These are phyloP conservation scores for Bruguiera sexangula DNA, from an alignment of 345 rosid genomes.

Conservation along the genomic window DNA sequence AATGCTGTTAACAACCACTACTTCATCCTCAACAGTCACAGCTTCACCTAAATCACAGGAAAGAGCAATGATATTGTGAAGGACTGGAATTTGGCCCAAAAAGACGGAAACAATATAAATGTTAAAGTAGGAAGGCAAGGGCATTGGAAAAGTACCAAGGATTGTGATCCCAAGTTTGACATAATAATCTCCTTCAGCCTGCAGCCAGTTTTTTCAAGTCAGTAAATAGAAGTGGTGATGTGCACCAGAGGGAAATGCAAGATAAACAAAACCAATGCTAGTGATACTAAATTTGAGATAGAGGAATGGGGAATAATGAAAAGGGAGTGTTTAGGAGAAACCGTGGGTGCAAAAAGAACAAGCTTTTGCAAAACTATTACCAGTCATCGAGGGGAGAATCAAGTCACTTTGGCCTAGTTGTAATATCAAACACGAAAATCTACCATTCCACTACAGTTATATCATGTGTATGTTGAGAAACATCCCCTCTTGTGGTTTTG, in stretches of 20 bases:
- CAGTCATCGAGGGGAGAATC: not conserved
- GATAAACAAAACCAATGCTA: not conserved
- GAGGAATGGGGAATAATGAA: not conserved
- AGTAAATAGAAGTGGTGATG: not conserved
- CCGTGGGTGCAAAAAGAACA: not conserved
- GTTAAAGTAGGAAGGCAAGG: not conserved
- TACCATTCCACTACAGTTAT: not conserved
- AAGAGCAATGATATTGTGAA: not conserved
- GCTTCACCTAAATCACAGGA: conserved; percentile 21
- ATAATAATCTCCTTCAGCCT: conserved; percentile 29
- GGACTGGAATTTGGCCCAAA: not conserved
- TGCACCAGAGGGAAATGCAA: not conserved
- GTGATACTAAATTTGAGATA: not conserved
- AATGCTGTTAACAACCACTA: conserved; percentile 27
- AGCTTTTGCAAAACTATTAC: not conserved
- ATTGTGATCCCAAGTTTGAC: conserved; percentile 30
- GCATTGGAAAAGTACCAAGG: conserved; percentile 16
- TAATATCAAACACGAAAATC: not conserved
- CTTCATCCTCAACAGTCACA: conserved; percentile 30
- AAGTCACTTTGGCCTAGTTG: not conserved
- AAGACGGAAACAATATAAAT: not conserved
- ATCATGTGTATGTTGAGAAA: not conserved
- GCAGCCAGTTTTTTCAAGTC: conserved; percentile 1
- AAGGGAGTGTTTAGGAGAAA: not conserved
- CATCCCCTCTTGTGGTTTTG: not conserved